Evolutionary conservation across 306 rosid species (phyloP), one percentile per base, ranked within the genome.

Genomic region (Cajanus cajan): DNA sequence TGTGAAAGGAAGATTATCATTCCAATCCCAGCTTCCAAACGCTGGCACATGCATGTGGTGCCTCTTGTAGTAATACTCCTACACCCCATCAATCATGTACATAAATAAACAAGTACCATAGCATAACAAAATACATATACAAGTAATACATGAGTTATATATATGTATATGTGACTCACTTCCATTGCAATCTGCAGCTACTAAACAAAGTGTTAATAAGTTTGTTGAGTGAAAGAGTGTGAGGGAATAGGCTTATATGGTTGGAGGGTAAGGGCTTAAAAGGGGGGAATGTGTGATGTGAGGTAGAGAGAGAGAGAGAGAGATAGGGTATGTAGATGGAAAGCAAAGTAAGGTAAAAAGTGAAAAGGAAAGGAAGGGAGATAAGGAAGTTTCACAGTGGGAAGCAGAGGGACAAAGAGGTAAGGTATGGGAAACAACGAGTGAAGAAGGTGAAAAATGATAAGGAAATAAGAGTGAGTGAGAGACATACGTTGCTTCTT

Each of bases 11-110:
- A 94, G 88, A 83, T 89, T 85, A 31, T 89, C 90, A 71, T 94
- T 90, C 96, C 97, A 94, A 73, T 94, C 92, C 98, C 98, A 94
- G 90, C 95, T 89, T 31, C 97, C 98, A 86, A 94, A 94, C 5
- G 94, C 91, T 4, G 98, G 98, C 1, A 94, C 88, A 75, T 88
- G 98, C 1, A 94, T 87, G 73, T 88, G 90, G 43, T 78, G 85
- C 76, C 90, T 89, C 73, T 82, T 80, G 62, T 68, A 83, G 74
- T 85, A 86, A 63, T 77, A 89, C 19, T 89, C 98, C 98, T 93
- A 55, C 6, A 28, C 16, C 34, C 36, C n/a, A n/a, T 0, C 33
- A 28, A 8, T 6, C 4, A 57, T n/a, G n/a, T n/a, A n/a, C n/a
- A n/a, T 8, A 10, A 21, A 8, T 4, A 9, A 54, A 54, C 33